Conservation (phyloP, 305 asterid species). For the Withania somnifera region DNA sequence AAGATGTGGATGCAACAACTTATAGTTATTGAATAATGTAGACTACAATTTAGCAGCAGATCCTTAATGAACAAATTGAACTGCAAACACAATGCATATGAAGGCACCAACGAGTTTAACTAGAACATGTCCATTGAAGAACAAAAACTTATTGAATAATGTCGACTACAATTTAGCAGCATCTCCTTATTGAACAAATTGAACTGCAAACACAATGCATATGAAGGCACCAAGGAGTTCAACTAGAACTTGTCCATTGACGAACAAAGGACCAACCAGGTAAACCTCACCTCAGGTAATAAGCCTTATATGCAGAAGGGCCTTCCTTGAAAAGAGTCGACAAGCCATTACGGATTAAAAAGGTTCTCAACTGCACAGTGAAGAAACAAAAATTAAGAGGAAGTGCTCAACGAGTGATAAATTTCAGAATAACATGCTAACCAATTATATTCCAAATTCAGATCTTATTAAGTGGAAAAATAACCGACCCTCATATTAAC, state of each 20-base stretch:
- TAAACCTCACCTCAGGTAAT: slow-evolving; percentile 58
- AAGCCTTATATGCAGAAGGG: slow-evolving; percentile 82
- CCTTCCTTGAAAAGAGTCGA: slow-evolving; percentile 87
- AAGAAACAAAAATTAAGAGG: slow-evolving; percentile 7
- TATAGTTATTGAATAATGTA: neutral
- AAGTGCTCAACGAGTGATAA: neutral
- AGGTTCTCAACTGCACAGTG: slow-evolving; percentile 70
- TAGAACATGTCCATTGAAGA: neutral
- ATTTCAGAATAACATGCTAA: neutral
- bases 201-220: neutral
- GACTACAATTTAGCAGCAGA: neutral
- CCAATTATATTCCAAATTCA: neutral
- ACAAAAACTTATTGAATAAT: slow-evolving; percentile 13
- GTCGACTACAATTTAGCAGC: neutral
- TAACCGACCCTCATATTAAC: neutral
- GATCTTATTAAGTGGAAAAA: neutral
- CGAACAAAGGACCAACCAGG: slow-evolving; percentile 5
- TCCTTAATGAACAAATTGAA: neutral
- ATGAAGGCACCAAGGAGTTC: neutral
- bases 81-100: neutral
- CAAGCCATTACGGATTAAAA: slow-evolving; percentile 91
- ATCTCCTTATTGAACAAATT: neutral
- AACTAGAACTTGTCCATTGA: neutral
- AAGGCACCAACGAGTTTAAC: neutral
- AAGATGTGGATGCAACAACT: neutral